A percentile compares a stretch with the other conserved stretches of the same genome.
These are phyloP conservation scores for Cyclotella choctawhatcheeana DNA, from an alignment of 108 stramenopile genomes.

Conservation along the genomic window DNA sequence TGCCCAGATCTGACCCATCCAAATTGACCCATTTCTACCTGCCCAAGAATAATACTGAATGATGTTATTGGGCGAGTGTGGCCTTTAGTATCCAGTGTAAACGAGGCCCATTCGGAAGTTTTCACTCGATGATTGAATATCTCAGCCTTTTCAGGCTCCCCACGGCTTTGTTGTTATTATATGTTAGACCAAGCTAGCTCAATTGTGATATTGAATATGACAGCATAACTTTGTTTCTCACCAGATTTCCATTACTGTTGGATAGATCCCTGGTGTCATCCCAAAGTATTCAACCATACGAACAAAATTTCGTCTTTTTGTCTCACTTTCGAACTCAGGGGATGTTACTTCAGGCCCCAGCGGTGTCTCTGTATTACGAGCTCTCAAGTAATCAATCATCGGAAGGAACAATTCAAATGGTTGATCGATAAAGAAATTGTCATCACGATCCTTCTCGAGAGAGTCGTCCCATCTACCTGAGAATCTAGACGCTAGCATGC, in stretches of 20 bases:
- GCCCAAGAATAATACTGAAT: slow-evolving; percentile 48
- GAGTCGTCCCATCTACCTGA: slow-evolving; percentile 68
- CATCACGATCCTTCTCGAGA: slow-evolving; percentile 61
- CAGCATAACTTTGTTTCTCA: no score
- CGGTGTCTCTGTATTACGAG: slow-evolving; percentile 42
- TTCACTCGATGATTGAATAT: slow-evolving; percentile 40
- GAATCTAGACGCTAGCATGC: slow-evolving; percentile 70
- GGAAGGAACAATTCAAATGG: slow-evolving; percentile 49
- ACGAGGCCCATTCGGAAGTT: slow-evolving; percentile 47
- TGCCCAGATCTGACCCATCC: slow-evolving; percentile 46
- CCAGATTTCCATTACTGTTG: slow-evolving; percentile 54
- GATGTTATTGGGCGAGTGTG: slow-evolving; percentile 50
- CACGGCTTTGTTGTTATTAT: no score
- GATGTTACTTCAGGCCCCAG: slow-evolving; percentile 46
- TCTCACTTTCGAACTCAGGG: slow-evolving; percentile 39
- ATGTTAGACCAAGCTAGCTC: no score
- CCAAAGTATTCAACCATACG: slow-evolving; percentile 71
- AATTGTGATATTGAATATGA: no score
- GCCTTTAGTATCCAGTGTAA: slow-evolving; percentile 47
- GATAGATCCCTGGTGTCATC: slow-evolving; percentile 58
- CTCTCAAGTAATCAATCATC: slow-evolving; percentile 59
- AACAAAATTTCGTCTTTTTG: slow-evolving; percentile 43
- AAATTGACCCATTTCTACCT: slow-evolving; percentile 51
- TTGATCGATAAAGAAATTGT: slow-evolving; percentile 73
- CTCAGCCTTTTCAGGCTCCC: slow-evolving; percentile 34